A percentile compares a stretch with the other conserved stretches of the same genome.
Conservation (phyloP, 352 stramenopile species). For the Thraustochytrium sp. region DNA sequence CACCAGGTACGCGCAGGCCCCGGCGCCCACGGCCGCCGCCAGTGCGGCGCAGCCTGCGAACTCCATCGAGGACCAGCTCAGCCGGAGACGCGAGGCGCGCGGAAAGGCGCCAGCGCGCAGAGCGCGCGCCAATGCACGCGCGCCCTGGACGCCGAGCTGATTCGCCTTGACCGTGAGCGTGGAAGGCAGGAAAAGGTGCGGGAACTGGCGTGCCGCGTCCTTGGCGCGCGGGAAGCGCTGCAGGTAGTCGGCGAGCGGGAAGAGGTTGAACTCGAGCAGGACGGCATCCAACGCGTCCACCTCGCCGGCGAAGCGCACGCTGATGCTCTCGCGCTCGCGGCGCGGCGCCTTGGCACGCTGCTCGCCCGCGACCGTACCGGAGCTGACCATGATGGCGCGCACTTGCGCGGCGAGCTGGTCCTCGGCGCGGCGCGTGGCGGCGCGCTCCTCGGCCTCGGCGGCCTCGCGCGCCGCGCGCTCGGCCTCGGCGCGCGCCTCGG, state of each 20-base stretch:
- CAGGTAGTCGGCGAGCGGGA: neutral
- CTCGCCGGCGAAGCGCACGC: neutral
- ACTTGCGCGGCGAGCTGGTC: neutral
- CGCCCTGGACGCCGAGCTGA: neutral
- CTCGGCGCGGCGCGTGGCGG: neutral
- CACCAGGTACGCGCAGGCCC: neutral
- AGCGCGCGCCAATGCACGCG: neutral
- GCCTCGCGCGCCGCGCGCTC: neutral
- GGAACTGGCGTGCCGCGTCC: neutral
- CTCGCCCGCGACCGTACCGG: neutral
- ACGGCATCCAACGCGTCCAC: neutral
- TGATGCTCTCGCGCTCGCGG: neutral
- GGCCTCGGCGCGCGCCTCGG: neutral
- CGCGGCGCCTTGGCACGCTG: neutral
- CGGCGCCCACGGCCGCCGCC: neutral
- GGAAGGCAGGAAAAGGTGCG: neutral
- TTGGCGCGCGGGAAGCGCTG: neutral
- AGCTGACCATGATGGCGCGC: neutral
- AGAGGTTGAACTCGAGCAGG: constrained; percentile 10
- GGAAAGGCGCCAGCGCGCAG: neutral
- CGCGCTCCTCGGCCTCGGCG: neutral
- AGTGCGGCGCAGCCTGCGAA: neutral
- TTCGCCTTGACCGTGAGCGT: neutral
- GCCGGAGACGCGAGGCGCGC: neutral
- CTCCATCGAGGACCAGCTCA: neutral